Evolutionary conservation across 306 rosid genomes (phyloP), one percentile per base, ranked within the genome.

Genomic region (Prosopis cineraria): DNA sequence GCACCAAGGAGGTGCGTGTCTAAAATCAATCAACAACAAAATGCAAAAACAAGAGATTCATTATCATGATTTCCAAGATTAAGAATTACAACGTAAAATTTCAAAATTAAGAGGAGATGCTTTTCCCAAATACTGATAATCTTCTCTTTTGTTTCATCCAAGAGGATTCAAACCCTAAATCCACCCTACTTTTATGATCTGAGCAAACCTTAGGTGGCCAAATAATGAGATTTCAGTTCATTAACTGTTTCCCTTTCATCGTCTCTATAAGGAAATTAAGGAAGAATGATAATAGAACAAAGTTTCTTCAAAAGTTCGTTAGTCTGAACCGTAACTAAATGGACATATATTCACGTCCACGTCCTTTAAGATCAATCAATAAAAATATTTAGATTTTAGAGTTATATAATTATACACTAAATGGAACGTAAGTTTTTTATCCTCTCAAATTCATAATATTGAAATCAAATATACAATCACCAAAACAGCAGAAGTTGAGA

Each of bases 1-100:
- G 72, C 34, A 80, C 85, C 47, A 39, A 33, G 53, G 71, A 66
- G 68, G 37, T 63, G 64, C 72, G 37, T 63, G 64, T 75, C 88
- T 88, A 79, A 76, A 72, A 79, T 63, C 52, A 72, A 53, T 44
- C 40, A 33, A 41, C 17, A 17, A 37, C 58, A 67, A 70, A 48
- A 3, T 68, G 30, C 47, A 50, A 63, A 19, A 30, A 63, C 52
- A 77, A 37, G n/a, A n/a, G 16, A 74, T 65, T 80, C 17, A 55
- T 66, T 24, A 43, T 34, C 34, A 10, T 48, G 50, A 48, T 47
- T 72, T 48, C 5, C 7, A 44, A 65, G 33, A 70, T 70, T 39
- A 37, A 59, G 37, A 6, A 29, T n/a, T 34, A 37, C 40, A 47
- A 69, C 39, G 71, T 5, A 39, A 14, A 47, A 12, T 60, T 69